phyloP scores from a whole-genome alignment of 2,329 filamentous ascomycete genomes.

The Colletotrichum cuscutae region DNA sequence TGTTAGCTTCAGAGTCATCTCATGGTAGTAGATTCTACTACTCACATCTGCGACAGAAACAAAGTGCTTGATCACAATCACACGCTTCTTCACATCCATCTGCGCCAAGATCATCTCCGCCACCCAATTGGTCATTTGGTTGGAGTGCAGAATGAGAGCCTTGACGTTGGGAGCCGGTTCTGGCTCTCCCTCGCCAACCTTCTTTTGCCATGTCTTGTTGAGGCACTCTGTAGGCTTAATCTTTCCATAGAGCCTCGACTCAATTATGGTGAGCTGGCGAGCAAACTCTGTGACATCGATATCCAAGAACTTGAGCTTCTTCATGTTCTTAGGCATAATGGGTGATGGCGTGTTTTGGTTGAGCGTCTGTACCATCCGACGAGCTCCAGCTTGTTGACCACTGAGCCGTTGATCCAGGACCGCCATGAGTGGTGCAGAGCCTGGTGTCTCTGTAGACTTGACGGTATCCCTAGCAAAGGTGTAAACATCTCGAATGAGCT shows the following conservation, averaged over 20 bases:
- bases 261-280: conserved; percentile 96
- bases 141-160: conserved; percentile 95
- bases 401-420: conserved; percentile 89
- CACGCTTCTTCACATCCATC: conserved; percentile 92
- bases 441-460: conserved; percentile 92
- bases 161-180: conserved; percentile 96
- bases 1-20: conserved; percentile 39
- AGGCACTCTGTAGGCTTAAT: conserved; percentile 96
- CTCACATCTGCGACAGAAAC: conserved; percentile 94
- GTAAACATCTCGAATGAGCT: conserved; percentile 88
- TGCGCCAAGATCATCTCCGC: conserved; percentile 98
- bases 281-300: conserved; percentile 97
- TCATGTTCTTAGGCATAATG: conserved; percentile 99
- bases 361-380: conserved; percentile 87
- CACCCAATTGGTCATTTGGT: conserved; percentile 99
- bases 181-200: conserved; percentile 81
- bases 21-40: conserved; percentile 43
- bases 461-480: conserved; percentile 92
- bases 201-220: conserved; percentile 99
- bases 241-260: conserved; percentile 93
- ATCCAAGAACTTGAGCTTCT: conserved; percentile 97
- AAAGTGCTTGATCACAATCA: conserved; percentile 98
- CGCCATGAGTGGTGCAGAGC: conserved; percentile 84
- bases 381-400: conserved; percentile 87
- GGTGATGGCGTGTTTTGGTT: conserved; percentile 85